Conservation (phyloP, 2,329 filamentous ascomycete genomes). For the Penicillium corylophilum region DNA sequence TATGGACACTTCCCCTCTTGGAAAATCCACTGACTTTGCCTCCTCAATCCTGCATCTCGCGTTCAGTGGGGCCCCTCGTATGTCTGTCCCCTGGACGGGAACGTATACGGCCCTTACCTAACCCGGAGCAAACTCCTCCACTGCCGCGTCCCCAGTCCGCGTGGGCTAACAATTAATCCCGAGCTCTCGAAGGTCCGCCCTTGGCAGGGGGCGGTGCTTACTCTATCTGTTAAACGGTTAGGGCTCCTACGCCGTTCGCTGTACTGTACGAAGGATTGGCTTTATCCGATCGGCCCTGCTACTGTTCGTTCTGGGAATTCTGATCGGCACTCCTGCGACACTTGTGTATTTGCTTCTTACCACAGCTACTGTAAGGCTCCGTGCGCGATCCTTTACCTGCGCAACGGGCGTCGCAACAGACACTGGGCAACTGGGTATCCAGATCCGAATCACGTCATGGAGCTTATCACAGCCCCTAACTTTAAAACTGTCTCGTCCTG, state of each 20-base stretch:
- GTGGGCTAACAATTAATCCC: neutral
- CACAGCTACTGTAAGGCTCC: neutral
- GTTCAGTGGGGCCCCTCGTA: neutral
- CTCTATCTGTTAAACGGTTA: neutral
- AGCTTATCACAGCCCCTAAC: constrained; percentile 18
- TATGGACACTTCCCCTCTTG: neutral
- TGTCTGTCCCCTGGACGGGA: neutral
- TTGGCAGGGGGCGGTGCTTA: neutral
- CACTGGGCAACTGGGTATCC: constrained; percentile 3
- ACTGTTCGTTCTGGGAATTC: neutral
- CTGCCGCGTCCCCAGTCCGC: neutral
- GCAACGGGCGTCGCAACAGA: neutral
- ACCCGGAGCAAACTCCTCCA: neutral
- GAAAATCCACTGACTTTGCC: neutral
- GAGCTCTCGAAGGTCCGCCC: neutral
- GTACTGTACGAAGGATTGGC: neutral
- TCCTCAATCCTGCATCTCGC: neutral
- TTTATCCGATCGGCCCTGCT: neutral
- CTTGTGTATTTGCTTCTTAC: neutral
- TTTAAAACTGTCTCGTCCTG: neutral
- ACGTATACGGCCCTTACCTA: neutral
- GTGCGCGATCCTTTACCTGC: neutral
- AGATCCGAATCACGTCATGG: constrained; percentile 37
- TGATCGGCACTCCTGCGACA: neutral
- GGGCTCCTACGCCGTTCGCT: neutral